Conservation (phyloP, 768 basidiomycete species). For the Boletus tomentosulus region DNA sequence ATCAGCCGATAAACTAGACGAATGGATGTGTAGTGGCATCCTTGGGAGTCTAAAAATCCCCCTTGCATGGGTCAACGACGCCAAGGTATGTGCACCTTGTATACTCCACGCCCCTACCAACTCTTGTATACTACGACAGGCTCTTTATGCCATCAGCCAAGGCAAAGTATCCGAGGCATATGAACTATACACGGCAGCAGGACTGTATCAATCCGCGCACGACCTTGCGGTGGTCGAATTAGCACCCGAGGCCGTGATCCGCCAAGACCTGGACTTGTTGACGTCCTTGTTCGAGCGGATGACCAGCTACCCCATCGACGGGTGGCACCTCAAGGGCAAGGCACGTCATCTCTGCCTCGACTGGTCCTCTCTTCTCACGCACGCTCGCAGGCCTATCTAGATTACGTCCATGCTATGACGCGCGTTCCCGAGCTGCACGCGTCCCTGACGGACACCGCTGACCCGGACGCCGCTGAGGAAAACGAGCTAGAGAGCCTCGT, state of each 20-base stretch:
- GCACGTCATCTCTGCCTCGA: constrained; percentile 34
- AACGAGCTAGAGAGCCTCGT: constrained; percentile 58
- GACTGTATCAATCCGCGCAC: constrained; percentile 71
- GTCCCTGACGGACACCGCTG: constrained; percentile 37
- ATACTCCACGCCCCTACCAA: background rate
- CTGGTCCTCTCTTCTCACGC: constrained; percentile 4
- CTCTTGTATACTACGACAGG: constrained; percentile 41
- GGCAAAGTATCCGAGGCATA: constrained; percentile 72
- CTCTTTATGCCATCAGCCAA: constrained; percentile 55
- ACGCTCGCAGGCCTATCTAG: constrained; percentile 54
- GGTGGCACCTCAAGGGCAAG: constrained; percentile 85
- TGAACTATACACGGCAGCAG: constrained; percentile 68
- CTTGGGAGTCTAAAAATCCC: constrained; percentile 80
- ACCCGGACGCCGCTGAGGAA: constrained; percentile 44
- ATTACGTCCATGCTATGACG: constrained; percentile 64
- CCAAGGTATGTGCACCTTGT: constrained; percentile 51
- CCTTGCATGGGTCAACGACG: constrained; percentile 82
- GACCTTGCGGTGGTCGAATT: constrained; percentile 81
- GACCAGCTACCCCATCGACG: constrained; percentile 50
- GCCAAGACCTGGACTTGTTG: constrained; percentile 52
- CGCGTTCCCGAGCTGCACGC: constrained; percentile 54
- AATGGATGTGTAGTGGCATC: constrained; percentile 69
- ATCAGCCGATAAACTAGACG: constrained; percentile 59
- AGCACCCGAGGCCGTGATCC: constrained; percentile 80
- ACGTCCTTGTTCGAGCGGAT: constrained; percentile 67